Conservation (phyloP, 169 alveolate species). For the Besnoitia besnoiti region DNA sequence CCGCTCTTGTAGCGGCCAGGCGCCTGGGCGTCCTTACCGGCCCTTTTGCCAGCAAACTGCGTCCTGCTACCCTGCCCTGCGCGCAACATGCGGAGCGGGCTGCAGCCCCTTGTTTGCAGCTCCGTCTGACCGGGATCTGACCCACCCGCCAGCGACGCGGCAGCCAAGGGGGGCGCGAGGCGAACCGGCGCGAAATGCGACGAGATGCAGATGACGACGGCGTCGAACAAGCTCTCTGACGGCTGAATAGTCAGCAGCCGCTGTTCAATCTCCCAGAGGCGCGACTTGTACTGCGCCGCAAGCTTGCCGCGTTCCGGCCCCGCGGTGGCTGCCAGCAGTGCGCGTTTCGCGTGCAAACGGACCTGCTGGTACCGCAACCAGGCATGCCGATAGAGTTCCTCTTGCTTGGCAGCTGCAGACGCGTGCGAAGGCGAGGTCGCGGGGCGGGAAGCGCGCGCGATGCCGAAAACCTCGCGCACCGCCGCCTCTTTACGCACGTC, state of each 20-base stretch:
- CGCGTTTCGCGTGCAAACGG: background rate
- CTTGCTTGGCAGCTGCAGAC: background rate
- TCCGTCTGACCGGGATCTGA: too few relatives aligned
- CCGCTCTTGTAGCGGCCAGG: too few relatives aligned
- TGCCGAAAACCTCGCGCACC: background rate
- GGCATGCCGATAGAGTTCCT: background rate
- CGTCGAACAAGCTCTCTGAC: background rate
- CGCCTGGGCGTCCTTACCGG: too few relatives aligned
- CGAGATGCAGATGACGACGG: constrained; percentile 6
- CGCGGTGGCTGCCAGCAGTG: background rate
- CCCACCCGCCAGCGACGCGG: too few relatives aligned
- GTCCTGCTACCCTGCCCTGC: too few relatives aligned
- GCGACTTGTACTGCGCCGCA: background rate
- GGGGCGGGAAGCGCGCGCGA: too few relatives aligned
- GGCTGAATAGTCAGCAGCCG: background rate
- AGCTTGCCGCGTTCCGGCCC: background rate
- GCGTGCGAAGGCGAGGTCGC: background rate
- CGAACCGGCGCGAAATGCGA: background rate
- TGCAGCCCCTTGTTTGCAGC: too few relatives aligned
- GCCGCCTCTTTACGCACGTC: background rate
- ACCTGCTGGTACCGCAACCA: background rate
- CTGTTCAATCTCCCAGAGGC: background rate
- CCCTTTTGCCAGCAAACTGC: too few relatives aligned
- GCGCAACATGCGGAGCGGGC: too few relatives aligned
- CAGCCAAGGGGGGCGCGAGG: background rate